Percentiles rank a stretch among this genome's conserved stretches.
Evolutionary conservation across 148 eudicot genomes (phyloP).

Genomic region (Vaccinium darrowii): DNA sequence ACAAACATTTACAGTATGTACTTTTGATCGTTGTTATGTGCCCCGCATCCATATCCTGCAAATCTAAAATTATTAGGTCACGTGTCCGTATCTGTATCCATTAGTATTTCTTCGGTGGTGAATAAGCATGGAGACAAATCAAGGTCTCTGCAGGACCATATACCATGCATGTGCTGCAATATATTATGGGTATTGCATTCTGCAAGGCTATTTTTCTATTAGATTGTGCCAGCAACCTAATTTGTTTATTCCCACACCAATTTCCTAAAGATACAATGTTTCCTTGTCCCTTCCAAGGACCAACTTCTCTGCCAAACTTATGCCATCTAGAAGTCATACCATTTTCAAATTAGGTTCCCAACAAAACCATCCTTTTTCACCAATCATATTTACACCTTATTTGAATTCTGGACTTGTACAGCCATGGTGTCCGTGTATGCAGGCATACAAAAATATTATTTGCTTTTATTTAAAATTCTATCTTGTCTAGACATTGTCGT

Average conservation of each 20-base stretch:
- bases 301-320: slow-evolving; percentile 14
- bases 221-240: not conserved
- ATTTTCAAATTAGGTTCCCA: not conserved
- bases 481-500: not conserved
- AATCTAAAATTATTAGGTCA: not conserved
- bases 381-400: not conserved
- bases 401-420: not conserved
- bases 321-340: not conserved
- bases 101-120: not conserved
- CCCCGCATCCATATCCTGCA: not conserved
- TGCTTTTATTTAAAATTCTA: not conserved
- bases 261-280: slow-evolving; percentile 13
- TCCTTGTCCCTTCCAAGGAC: slow-evolving; percentile 20
- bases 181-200: not conserved
- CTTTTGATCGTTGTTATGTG: not conserved
- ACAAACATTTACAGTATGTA: too few relatives aligned
- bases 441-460: not conserved
- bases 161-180: not conserved
- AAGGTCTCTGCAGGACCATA: not conserved
- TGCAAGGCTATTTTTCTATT: not conserved
- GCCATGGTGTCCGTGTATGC: not conserved
- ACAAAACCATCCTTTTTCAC: not conserved
- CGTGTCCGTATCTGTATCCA: not conserved
- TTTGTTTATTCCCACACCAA: slow-evolving; percentile 16
- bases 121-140: slow-evolving; percentile 11